A percentile compares a stretch with the other conserved stretches of the same genome.
These are phyloP conservation scores for Irpex sp. DNA, from an alignment of 1,284 basidiomycete genomes.

Conservation along the genomic window DNA sequence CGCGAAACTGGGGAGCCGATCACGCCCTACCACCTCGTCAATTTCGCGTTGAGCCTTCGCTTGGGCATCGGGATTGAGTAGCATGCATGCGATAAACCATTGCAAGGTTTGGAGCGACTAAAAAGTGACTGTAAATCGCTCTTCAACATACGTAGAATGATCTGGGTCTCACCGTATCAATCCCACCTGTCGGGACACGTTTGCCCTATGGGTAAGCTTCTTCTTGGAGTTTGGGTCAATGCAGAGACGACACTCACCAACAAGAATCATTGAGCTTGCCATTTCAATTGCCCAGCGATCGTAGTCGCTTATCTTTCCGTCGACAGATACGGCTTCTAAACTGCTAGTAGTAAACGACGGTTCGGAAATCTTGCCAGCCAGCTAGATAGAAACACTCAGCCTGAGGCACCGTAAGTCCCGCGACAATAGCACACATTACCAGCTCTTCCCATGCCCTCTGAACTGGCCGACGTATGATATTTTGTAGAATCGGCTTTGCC, in stretches of 20 bases:
- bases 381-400: neutral
- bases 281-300: neutral
- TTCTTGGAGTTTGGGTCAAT: too few species aligned
- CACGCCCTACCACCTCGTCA: slow-evolving; percentile 12
- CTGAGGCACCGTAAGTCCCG: too few species aligned
- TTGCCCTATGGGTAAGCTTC: neutral
- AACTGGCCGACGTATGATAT: neutral
- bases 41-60: slow-evolving; percentile 12
- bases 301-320: neutral
- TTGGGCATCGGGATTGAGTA: slow-evolving; percentile 12
- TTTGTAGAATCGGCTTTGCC: neutral
- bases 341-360: neutral
- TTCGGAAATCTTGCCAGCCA: neutral
- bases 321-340: neutral
- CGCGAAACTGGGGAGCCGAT: slow-evolving; percentile 11
- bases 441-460: neutral
- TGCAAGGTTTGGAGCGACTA: slow-evolving; percentile 5
- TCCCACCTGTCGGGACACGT: neutral
- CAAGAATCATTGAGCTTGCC: neutral
- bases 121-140: neutral
- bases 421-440: neutral
- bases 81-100: slow-evolving; percentile 13
- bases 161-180: neutral
- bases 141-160: neutral
- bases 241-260: neutral